Evolutionary conservation across 805 yeast genomes (phyloP).

Genomic region (Wickerhamiella musiphila): DNA sequence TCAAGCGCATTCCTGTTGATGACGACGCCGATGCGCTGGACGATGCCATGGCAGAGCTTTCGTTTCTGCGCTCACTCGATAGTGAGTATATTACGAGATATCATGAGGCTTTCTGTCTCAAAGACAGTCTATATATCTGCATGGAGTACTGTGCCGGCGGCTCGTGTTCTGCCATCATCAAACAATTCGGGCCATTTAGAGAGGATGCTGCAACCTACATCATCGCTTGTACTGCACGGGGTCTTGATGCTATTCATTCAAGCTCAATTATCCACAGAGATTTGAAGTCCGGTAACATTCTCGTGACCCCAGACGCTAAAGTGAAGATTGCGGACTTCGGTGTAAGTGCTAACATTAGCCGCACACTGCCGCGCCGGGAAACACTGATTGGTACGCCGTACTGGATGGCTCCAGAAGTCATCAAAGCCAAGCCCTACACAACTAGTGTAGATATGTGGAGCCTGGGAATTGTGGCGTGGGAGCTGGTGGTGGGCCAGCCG

Average conservation of each 20-base stretch:
- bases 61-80: conserved; percentile 46
- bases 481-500: conserved; percentile 64
- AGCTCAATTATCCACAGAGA: conserved; percentile 76
- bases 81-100: conserved; percentile 54
- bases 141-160: conserved; percentile 97
- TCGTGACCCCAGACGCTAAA: conserved; percentile 48
- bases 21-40: conserved; percentile 60
- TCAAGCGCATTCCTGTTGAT: conserved; percentile 75
- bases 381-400: conserved; percentile 92
- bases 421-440: conserved; percentile 49
- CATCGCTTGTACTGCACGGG: conserved; percentile 44
- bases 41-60: conserved; percentile 58
- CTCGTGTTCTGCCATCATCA: conserved; percentile 56
- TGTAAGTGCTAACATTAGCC: conserved; percentile 65
- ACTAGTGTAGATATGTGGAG: conserved; percentile 94
- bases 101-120: conserved; percentile 44
- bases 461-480: conserved; percentile 80
- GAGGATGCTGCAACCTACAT: conserved; percentile 50
- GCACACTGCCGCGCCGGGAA: conserved; percentile 33
- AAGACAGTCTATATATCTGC: conserved; percentile 63
- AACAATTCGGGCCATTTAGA: conserved; percentile 32
- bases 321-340: conserved; percentile 89
- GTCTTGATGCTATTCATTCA: conserved; percentile 58
- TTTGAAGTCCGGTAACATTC: conserved; percentile 75
- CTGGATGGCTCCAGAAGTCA: conserved; percentile 99